A percentile compares a stretch with the other conserved stretches of the same genome.
Evolutionary conservation across 2,329 filamentous ascomycete species (phyloP).

Genomic region (Dothiorella sarmentorum): DNA sequence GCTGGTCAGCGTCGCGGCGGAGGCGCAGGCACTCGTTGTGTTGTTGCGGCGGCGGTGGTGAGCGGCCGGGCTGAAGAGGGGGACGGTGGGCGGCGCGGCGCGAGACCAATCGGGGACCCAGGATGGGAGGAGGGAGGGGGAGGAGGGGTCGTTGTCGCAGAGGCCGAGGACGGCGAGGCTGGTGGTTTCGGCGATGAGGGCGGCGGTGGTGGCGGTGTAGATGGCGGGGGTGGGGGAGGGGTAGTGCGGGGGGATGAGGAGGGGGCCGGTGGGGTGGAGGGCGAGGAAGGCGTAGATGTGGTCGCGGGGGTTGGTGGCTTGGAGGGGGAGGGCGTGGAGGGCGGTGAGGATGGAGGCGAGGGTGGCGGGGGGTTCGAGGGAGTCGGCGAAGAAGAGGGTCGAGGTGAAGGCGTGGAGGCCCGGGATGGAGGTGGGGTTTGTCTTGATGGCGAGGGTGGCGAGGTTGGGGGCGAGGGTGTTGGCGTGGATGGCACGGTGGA

Average conservation of each 20-base stretch:
- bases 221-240: not conserved
- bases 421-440: not conserved
- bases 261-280: not conserved
- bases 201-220: not conserved
- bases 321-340: not conserved
- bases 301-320: not conserved
- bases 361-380: not conserved
- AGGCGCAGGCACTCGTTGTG: not conserved
- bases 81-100: not conserved
- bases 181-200: not conserved
- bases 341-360: not conserved
- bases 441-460: too few relatives aligned
- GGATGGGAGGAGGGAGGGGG: not conserved
- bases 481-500: not conserved
- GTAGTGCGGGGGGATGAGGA: not conserved
- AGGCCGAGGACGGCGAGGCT: not conserved
- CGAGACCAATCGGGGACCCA: slow-evolving; percentile 8
- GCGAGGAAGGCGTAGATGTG: not conserved
- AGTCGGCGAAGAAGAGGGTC: not conserved
- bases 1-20: not conserved
- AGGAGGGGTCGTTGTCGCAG: not conserved
- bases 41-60: not conserved
- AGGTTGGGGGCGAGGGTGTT: not conserved
- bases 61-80: not conserved
- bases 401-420: not conserved